A percentile compares a stretch with the other conserved stretches of the same genome.
These are phyloP conservation scores for Diospyros kaki DNA, from an alignment of 148 eudicot species.

Conservation along the genomic window DNA sequence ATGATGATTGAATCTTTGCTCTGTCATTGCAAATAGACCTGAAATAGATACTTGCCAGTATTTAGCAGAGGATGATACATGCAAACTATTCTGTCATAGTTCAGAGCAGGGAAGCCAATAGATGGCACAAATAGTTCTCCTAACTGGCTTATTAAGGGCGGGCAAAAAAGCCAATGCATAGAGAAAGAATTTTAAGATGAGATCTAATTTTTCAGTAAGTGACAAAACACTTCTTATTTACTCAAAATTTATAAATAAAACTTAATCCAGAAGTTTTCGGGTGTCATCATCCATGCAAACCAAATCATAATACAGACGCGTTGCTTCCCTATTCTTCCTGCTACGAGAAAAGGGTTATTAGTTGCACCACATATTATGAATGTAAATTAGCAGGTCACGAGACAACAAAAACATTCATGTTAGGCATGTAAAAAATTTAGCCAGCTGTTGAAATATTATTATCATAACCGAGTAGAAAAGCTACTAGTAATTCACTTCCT, in stretches of 20 bases:
- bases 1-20: slow-evolving; percentile 28
- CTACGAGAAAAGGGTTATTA: background rate
- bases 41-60: slow-evolving; percentile 6
- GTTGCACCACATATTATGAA: background rate
- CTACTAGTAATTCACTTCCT: background rate
- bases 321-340: background rate
- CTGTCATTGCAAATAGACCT: slow-evolving; percentile 82
- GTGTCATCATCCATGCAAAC: background rate
- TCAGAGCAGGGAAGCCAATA: background rate
- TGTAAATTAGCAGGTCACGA: background rate
- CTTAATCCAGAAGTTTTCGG: background rate
- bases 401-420: background rate
- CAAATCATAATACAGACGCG: too few relatives aligned
- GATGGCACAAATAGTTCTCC: background rate
- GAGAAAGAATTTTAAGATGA: background rate
- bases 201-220: background rate
- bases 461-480: background rate
- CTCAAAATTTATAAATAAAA: background rate
- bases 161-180: background rate
- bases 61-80: background rate
- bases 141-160: background rate
- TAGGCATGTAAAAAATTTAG: background rate
- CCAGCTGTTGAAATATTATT: background rate
- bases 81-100: background rate
- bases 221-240: background rate